These are phyloP conservation scores for Bryoglossum gracile DNA, from an alignment of 495 filamentous ascomycete genomes.

Conservation along the genomic window DNA sequence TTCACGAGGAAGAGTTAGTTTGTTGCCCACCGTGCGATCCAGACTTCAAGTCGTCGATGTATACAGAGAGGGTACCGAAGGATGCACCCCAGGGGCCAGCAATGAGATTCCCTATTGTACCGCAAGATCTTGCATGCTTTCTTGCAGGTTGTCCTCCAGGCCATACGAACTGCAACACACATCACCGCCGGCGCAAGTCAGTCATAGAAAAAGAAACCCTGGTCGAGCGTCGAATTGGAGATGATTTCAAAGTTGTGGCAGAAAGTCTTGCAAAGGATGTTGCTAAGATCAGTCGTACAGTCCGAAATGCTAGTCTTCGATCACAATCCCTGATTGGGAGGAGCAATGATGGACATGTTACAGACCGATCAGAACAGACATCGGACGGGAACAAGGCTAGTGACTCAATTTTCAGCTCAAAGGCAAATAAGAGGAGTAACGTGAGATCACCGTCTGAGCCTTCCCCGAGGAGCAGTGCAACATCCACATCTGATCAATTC, in stretches of 20 bases:
- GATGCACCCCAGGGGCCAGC: not conserved
- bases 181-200: not conserved
- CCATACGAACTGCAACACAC: slow-evolving; percentile 3
- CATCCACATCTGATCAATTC: slow-evolving; percentile 12
- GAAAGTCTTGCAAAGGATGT: slow-evolving; percentile 7
- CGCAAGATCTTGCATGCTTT: slow-evolving; percentile 16
- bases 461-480: slow-evolving; percentile 9
- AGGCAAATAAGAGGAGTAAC: not conserved
- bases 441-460: slow-evolving; percentile 2
- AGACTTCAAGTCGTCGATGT: slow-evolving; percentile 10
- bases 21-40: slow-evolving; percentile 15
- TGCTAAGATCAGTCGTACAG: not conserved
- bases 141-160: slow-evolving; percentile 18
- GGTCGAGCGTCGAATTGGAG: not conserved
- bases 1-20: slow-evolving; percentile 12
- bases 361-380: not conserved
- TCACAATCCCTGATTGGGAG: not conserved
- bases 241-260: slow-evolving; percentile 5
- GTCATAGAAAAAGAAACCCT: not conserved
- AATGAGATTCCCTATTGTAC: not conserved
- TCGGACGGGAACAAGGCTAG: not conserved
- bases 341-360: not conserved
- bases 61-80: not conserved
- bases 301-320: not conserved
- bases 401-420: not conserved